phyloP scores from a whole-genome alignment of 1,139 yeast genomes.

The Petasospora rhodanensis region DNA sequence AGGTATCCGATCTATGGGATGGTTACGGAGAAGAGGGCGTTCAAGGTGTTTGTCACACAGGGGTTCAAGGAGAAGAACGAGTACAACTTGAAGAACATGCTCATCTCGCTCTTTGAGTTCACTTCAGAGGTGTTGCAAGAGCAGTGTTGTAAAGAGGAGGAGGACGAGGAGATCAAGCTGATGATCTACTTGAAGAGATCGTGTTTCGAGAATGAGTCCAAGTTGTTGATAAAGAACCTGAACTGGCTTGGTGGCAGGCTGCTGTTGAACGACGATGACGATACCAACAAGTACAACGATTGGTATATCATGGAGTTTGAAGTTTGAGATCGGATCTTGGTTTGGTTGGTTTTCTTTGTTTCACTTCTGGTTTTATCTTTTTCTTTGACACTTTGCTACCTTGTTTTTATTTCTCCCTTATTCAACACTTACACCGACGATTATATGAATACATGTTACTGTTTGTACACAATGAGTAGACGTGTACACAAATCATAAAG shows the following conservation, averaged over 20 bases:
- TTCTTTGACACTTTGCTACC: neutral
- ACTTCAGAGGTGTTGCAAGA: constrained; percentile 19
- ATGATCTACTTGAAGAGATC: constrained; percentile 20
- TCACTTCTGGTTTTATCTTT: neutral
- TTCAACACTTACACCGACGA: too few relatives aligned
- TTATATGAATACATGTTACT: too few relatives aligned
- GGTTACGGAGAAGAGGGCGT: constrained; percentile 10
- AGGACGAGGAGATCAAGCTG: constrained; percentile 17
- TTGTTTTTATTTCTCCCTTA: too few relatives aligned
- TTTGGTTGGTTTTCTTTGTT: constrained; percentile 1
- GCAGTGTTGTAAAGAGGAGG: constrained; percentile 5
- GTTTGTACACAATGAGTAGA: too few relatives aligned
- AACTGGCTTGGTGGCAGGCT: constrained; percentile 26
- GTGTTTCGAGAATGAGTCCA: constrained; percentile 23
- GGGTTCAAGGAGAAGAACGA: constrained; percentile 18
- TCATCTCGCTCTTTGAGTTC: constrained; percentile 23
- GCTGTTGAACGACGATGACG: constrained; percentile 17
- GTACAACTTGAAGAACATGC: constrained; percentile 20
- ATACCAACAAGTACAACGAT: constrained; percentile 21
- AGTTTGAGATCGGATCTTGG: constrained; percentile 10
- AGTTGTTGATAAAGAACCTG: constrained; percentile 22
- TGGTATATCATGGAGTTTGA: constrained; percentile 28
- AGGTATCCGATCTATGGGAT: constrained; percentile 22
- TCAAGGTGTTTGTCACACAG: constrained; percentile 23
- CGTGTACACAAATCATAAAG: too few relatives aligned